Evolutionary conservation across 441 rosid genomes (phyloP).

Genomic region (Erodium chrysanthum): DNA sequence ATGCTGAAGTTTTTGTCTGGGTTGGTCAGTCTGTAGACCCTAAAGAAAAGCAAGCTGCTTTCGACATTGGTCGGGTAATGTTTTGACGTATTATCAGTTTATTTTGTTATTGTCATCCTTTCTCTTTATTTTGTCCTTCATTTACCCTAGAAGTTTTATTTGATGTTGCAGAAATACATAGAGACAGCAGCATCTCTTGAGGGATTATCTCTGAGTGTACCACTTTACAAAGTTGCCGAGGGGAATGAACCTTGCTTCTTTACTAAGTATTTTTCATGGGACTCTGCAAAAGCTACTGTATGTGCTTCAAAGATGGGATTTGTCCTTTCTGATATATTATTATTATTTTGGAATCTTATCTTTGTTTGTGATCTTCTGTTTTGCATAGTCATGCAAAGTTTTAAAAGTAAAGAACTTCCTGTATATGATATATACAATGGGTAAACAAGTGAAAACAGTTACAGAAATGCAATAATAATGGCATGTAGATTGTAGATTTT

Average conservation of each 20-base stretch:
- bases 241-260: slow-evolving; percentile 96
- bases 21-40: slow-evolving; percentile 79
- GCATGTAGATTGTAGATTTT: not conserved
- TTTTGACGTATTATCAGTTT: slow-evolving; percentile 9
- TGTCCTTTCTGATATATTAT: slow-evolving; percentile 11
- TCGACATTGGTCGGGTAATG: slow-evolving; percentile 84
- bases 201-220: slow-evolving; percentile 69
- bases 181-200: slow-evolving; percentile 69
- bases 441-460: not conserved
- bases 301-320: slow-evolving; percentile 19
- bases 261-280: slow-evolving; percentile 88
- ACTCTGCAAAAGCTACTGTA: slow-evolving; percentile 65
- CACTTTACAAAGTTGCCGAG: slow-evolving; percentile 78
- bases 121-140: slow-evolving; percentile 9
- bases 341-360: not conserved
- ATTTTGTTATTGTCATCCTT: slow-evolving; percentile 1
- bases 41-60: slow-evolving; percentile 81
- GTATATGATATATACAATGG: not conserved
- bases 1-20: slow-evolving; percentile 96
- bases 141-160: slow-evolving; percentile 22
- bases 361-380: not conserved
- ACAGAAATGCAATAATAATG: not conserved
- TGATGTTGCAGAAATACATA: slow-evolving; percentile 55
- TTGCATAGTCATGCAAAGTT: not conserved
- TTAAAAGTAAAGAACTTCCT: not conserved